These are phyloP conservation scores for Lichtheimia hyalospora DNA, from an alignment of 371 early-diverging fungal species.

Conservation along the genomic window DNA sequence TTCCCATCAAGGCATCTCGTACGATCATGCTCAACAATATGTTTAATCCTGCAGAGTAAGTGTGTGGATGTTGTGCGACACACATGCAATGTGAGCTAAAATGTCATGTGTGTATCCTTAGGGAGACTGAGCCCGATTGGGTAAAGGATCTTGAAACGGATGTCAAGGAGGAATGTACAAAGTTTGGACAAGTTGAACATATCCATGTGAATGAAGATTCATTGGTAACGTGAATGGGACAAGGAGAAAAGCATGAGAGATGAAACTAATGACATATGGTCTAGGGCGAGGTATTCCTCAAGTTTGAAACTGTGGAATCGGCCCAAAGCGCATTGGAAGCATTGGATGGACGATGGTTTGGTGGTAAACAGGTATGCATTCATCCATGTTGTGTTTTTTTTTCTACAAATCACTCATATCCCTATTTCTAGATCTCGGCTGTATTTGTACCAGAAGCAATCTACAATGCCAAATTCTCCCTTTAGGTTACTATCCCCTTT, in stretches of 20 bases:
- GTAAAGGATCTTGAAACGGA: slow-evolving; percentile 86
- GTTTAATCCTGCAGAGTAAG: slow-evolving; percentile 90
- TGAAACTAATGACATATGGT: background rate
- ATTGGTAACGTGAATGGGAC: slow-evolving; percentile 41
- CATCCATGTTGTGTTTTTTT: background rate
- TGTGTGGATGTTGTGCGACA: slow-evolving; percentile 5
- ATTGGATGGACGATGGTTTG: slow-evolving; percentile 81
- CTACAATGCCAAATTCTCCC: slow-evolving; percentile 65
- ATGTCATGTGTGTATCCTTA: slow-evolving; percentile 29
- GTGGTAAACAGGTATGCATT: slow-evolving; percentile 48
- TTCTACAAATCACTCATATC: background rate
- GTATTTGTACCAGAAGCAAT: slow-evolving; percentile 68
- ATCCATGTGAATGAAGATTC: slow-evolving; percentile 73
- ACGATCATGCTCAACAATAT: slow-evolving; percentile 86
- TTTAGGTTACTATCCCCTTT: slow-evolving; percentile 11
- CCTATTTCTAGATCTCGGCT: slow-evolving; percentile 56
- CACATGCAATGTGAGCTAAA: background rate
- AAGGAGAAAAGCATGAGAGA: background rate
- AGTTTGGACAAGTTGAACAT: slow-evolving; percentile 78
- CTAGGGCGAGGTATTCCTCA: slow-evolving; percentile 82
- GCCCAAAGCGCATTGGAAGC: slow-evolving; percentile 69
- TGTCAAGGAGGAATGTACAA: slow-evolving; percentile 79
- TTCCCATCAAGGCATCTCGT: slow-evolving; percentile 48
- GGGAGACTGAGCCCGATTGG: slow-evolving; percentile 89
- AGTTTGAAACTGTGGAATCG: slow-evolving; percentile 68